Evolutionary conservation across 352 stramenopile species (phyloP), one percentile per base, ranked within the genome.

Genomic region (Aphanomyces invadans): DNA sequence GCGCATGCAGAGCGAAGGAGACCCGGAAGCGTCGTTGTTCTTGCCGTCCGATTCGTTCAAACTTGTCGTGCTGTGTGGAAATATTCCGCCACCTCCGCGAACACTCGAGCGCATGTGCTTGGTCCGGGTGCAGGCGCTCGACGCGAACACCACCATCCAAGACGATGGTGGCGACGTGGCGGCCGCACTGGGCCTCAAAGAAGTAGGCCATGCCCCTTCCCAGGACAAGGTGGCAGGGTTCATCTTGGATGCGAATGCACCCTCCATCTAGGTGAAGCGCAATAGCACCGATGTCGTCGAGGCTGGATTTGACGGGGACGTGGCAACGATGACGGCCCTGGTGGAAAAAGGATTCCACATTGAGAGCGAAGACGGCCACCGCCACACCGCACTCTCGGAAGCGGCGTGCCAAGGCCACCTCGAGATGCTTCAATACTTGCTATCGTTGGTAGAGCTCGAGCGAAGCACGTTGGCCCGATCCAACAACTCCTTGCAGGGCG

Each of bases 331-430:
- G 4, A 71, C 85, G 7, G 74, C 77, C 12, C 81, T 72, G 49
- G 53, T 97, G 3, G 86, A 92, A 45, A 90, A 95, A 59, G 92
- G 89, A 42, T 96, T 90, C 65, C 83, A 95, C 49, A 65, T 96
- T 11, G 89, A 97, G 36, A 91, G 77, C 21, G 73, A 86, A 38
- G 89, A 97, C 51, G 88, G 84, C 17, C 86, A 94, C 44, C 75
- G 81, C 4, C 88, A 97, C 69, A 95, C 89, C 7, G 77, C 87
- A 7, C 70, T 97, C 0, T 93, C 83, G 0, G 89, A 97, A 71
- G 89, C 89, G 2, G 81, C 86, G 0, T 88, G 78, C n/a, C 88
- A 97, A 64, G 88, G 87, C 1, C 79, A 96, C 59, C 72, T 74
- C 5, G 74, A 81, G 1, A 71, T 95, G 15, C 75, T 95, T 4